These are phyloP conservation scores for Myochromella boudieri DNA, from an alignment of 768 basidiomycete genomes.

Conservation along the genomic window DNA sequence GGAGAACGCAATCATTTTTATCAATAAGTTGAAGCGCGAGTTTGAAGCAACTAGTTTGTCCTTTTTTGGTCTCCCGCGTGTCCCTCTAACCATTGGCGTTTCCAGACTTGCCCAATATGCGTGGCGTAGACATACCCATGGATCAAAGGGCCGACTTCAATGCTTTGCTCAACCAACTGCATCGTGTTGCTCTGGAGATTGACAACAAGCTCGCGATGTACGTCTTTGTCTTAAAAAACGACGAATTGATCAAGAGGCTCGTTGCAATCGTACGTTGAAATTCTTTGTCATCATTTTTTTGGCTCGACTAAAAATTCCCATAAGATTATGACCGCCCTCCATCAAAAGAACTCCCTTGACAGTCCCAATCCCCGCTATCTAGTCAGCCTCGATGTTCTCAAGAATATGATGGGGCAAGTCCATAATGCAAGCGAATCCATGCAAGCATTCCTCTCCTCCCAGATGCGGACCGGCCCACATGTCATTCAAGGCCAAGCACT, in stretches of 20 bases:
- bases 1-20: slow-evolving; percentile 3
- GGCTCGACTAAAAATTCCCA: not conserved
- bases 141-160: slow-evolving; percentile 58
- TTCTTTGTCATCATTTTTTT: not conserved
- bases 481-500: slow-evolving; percentile 18
- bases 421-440: slow-evolving; percentile 14
- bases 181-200: slow-evolving; percentile 44
- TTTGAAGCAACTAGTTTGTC: slow-evolving; percentile 10
- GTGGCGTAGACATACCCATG: slow-evolving; percentile 40
- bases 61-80: not conserved
- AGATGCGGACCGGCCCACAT: slow-evolving; percentile 14
- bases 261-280: slow-evolving; percentile 51
- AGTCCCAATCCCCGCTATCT: slow-evolving; percentile 41
- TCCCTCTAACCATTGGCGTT: not conserved
- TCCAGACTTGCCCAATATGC: slow-evolving; percentile 35
- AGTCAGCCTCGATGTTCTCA: slow-evolving; percentile 37
- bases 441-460: slow-evolving; percentile 14
- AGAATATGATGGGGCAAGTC: slow-evolving; percentile 34
- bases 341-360: slow-evolving; percentile 41
- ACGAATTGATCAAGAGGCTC: slow-evolving; percentile 47
- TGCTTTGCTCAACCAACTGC: slow-evolving; percentile 46
- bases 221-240: slow-evolving; percentile 39
- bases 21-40: slow-evolving; percentile 11
- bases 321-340: slow-evolving; percentile 44
- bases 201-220: slow-evolving; percentile 51